Base-by-base conservation (phyloP, 345 rosid genomes). In the Mallotus nudiflorus region DNA sequence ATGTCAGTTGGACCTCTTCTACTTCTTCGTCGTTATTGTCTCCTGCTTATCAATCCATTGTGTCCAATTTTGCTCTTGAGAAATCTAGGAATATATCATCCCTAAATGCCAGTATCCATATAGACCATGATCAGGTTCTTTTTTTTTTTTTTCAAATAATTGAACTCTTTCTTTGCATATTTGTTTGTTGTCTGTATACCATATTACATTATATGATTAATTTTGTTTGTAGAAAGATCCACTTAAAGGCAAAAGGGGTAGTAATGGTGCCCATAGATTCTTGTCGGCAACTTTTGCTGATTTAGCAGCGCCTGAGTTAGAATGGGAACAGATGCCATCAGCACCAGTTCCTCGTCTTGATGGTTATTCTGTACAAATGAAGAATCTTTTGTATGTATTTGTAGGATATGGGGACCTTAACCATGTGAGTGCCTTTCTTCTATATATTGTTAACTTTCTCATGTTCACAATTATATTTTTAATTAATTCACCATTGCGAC, bases 281-380 rank as follows among this genome's bases (percentile, higher is more conserved):
- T 67, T 91, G 31, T 81, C 93, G 0, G 91, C 90, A 51, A 88
- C 93, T 66, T 86, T 78, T 71, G 92, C 90, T 20, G 97, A 93
- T 85, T 70, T 91, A 15, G 83, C 89, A 29, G 97, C 97, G 19
- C 90, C 91, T 18, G 87, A 86, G 10, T 67, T 88, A 72, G 68
- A 87, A 58, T 91, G 98, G 97, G 92, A 91, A 82, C 70, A 80
- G 75, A 81, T 93, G 92, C 77, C 84, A 28, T 77, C 96, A 16
- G 92, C 96, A 56, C 98, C 97, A 0, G 98, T 91, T 66, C 93
- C 97, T 61, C 91, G 97, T 25, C 93, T 93, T 20, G 97, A 91
- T 14, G 98, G 96, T 28, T 84, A 85, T 57, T 78, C 97, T 0
- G 81, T 89, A 28, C 97, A 93, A 82, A 89, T 89, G 46, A 68